Conservation (phyloP, 2,329 filamentous ascomycete genomes). For the Pseudogymnoascus sp. region DNA sequence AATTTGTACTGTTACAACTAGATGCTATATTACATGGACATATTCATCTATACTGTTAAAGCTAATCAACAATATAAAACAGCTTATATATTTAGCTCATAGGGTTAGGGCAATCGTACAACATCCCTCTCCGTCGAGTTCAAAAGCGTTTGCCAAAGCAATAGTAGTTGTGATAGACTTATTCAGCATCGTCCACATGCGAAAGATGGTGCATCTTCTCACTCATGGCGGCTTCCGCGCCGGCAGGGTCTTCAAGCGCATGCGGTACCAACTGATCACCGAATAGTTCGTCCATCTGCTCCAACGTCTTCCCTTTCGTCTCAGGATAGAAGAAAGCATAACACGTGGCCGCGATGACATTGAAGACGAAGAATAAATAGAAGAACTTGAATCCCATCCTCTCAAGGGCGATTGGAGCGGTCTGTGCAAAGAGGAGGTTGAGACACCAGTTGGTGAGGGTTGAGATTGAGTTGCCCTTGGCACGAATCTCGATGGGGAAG, state of each 20-base stretch:
- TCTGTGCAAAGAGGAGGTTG: conserved; percentile 42
- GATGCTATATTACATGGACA: too few relatives aligned
- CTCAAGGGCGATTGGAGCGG: conserved; percentile 48
- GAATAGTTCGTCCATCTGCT: conserved; percentile 33
- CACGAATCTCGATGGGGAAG: conserved; percentile 49
- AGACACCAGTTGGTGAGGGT: conserved; percentile 50
- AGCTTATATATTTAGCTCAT: too few relatives aligned
- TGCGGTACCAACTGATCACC: conserved; percentile 25
- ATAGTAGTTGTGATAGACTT: too few relatives aligned
- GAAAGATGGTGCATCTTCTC: too few relatives aligned
- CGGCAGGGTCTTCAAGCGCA: conserved; percentile 28
- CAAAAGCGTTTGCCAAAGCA: too few relatives aligned
- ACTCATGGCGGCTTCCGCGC: too few relatives aligned
- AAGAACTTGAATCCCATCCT: conserved; percentile 42
- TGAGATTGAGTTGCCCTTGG: conserved; percentile 55
- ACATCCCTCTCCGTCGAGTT: too few relatives aligned
- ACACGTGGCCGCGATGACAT: conserved; percentile 35
- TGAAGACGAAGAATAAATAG: conserved; percentile 41
- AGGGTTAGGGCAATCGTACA: too few relatives aligned
- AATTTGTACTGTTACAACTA: too few relatives aligned
- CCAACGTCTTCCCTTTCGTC: conserved; percentile 27
- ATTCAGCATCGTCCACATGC: too few relatives aligned
- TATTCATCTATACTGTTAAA: too few relatives aligned
- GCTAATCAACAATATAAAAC: too few relatives aligned
- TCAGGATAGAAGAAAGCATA: conserved; percentile 30